phyloP scores from a whole-genome alignment of 495 filamentous ascomycete genomes.

The Xeromyces bisporus region DNA sequence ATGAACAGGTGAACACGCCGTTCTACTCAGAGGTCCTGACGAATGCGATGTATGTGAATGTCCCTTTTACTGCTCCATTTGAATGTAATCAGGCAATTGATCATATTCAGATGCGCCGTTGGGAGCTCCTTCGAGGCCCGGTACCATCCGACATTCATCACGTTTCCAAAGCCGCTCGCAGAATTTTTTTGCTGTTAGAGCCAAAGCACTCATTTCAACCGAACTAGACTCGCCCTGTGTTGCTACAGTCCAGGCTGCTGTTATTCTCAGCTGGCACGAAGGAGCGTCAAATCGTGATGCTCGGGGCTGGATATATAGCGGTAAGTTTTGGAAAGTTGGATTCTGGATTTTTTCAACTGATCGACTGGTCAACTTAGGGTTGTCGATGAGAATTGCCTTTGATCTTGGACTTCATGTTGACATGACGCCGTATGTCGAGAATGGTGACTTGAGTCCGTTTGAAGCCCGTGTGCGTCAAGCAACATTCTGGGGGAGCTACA shows the following conservation, averaged over 20 bases:
- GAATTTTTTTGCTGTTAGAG: slow-evolving; percentile 35
- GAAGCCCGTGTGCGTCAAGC: slow-evolving; percentile 30
- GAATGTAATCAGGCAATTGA: background rate
- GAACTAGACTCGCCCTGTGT: slow-evolving; percentile 34
- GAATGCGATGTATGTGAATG: slow-evolving; percentile 27
- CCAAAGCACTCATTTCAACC: slow-evolving; percentile 31
- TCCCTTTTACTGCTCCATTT: background rate
- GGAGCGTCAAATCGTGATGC: slow-evolving; percentile 30
- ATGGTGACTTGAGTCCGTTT: slow-evolving; percentile 22
- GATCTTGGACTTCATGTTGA: slow-evolving; percentile 34
- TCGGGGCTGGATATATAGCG: slow-evolving; percentile 34
- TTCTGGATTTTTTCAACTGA: background rate
- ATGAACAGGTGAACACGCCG: slow-evolving; percentile 25
- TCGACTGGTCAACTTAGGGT: slow-evolving; percentile 13
- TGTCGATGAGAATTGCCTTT: slow-evolving; percentile 35
- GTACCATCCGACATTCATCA: slow-evolving; percentile 30
- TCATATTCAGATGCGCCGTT: slow-evolving; percentile 24
- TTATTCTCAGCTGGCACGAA: slow-evolving; percentile 31
- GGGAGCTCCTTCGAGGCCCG: slow-evolving; percentile 30
- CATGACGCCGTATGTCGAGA: slow-evolving; percentile 28
- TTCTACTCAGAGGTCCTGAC: slow-evolving; percentile 35
- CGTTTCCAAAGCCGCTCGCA: slow-evolving; percentile 28
- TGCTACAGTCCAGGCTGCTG: slow-evolving; percentile 33
- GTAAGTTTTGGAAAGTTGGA: no score
- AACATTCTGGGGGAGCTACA: slow-evolving; percentile 35